Evolutionary conservation across 768 basidiomycete genomes (phyloP), one percentile per base, ranked within the genome.

Genomic region (Suillus bovinus): DNA sequence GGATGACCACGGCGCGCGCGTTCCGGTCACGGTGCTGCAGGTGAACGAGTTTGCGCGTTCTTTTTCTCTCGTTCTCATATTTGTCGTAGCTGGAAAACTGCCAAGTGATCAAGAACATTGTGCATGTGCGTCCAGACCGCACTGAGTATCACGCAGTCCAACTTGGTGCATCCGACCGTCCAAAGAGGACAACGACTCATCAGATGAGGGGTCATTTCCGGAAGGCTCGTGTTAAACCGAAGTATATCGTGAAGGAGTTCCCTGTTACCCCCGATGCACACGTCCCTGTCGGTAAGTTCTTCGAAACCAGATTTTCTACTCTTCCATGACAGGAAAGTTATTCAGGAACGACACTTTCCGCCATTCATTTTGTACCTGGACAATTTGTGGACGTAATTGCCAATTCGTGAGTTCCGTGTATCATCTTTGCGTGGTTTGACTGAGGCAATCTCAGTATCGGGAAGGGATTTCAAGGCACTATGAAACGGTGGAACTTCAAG

Each of bases 401-500:
- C 8, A 91, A 90, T 66, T 93, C 92, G 96, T 99, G 70, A 67
- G 93, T 84, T 29, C 39, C 11, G 54, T 60, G 29, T n/a, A n/a
- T 59, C 13, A 31, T 38, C 13, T 49, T 57, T 63, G 20, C 29
- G 34, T 39, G 20, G 20, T 24, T 38, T 54, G 20, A 47, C 67
- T 71, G 16, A 70, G 34, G 13, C 29, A 29, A 27, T n/a, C 44
- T 10, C 61, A 99, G 96, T 4, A 91, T 96, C 62, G 97, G 97
- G 27, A 99, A 99, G 77, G 97, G 97, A 9, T 98, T 96, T 76
- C 91, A 94, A 66, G 97, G 97, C 69, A 87, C 84, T 33, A 99
- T 99, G 97, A 99, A 99, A 74, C 83, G 93, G 53, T 95, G 94
- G 88, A 89, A 90, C 38, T 99, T 96, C 78, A 85, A 88, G 69